Evolutionary conservation across 805 yeast genomes (phyloP), one percentile per base, ranked within the genome.

Genomic region (Ogataea ganodermae): DNA sequence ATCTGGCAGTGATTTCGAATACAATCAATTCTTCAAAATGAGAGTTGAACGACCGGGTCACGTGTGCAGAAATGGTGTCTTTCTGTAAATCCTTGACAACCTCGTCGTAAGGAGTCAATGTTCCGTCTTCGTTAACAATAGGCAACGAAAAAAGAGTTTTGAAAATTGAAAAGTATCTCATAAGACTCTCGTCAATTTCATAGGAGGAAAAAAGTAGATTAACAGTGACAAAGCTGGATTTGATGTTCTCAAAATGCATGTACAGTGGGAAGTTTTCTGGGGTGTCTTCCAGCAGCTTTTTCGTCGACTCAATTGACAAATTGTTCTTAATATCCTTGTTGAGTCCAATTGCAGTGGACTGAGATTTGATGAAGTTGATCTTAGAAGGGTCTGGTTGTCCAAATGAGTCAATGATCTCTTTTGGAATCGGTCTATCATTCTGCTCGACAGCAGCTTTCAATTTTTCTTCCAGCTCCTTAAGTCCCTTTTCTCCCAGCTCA

Each of bases 341-440:
- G 13, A 66, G 55, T 2, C 89, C 85, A 7, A 81, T 80, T 6
- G 78, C 77, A 35, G 86, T 82, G 0, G 94, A 78, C 9, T 72
- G 67, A 0, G 96, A 84, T 22, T 78, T 57, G 51, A 89, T 87
- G 59, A 94, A 89, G 6, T 76, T 68, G 41, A 94, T 89, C 38
- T 76, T 78, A 0, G 84, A 71, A 0, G 94, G 90, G 60, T 89
- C 88, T 4, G 96, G 91, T 20, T 78, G 76, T 3, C 79, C 78
- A 66, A 89, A 90, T 21, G 73, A 61, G 3, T 76, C 69, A 16
- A 92, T 63, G 5, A 90, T 68, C 1, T 74, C 75, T 9, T 78
- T 75, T 0, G 98, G 97, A 51, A 94, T 86, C 18, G 86, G 85
- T n/a, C 59, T 69, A 61, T 89, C 86, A 64, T 92, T 92, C 39